Evolutionary conservation across 805 yeast genomes (phyloP), one percentile per base, ranked within the genome.

Genomic region (Wickerhamomyces pijperi): DNA sequence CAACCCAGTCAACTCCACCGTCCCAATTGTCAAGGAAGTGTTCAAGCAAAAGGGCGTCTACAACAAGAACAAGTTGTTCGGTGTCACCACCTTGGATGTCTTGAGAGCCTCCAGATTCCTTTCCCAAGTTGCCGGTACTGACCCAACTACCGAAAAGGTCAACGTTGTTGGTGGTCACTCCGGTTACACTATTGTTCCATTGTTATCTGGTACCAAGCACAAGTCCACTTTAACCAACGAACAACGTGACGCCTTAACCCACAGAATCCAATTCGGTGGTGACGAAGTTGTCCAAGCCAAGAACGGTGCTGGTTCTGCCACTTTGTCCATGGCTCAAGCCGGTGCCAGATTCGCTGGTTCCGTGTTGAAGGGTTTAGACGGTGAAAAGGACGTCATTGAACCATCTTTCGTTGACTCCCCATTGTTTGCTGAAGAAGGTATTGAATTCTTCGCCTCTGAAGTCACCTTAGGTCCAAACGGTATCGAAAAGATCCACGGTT

Each of bases 141-240:
- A 76, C 86, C 57, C 76, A 82, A 70, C 96, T 94, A 60, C 72
- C 50, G 94, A 83, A 72, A 68, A 64, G 50, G 84, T 87, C 49
- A 74, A 85, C 49, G 95, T 88, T 58, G 90, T 88, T 49, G 97
- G 97, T 63, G 97, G 97, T 55, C 97, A 87, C 78, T 85, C 95
- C 43, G 97, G 97, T 67, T 79, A 81, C 61, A 88, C 97, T 64
- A 87, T 87, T 65, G 94, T 87, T 45, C 97, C 97, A 59, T 70
- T 88, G 64, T 68, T 87, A 61, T 83, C 94, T 46, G 95, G 82
- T 70, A 72, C 92, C 51, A 72, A 66, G 65, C 85, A 82, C 72
- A 72, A 72, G 60, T 53, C 65, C 20, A 12, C 28, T 51, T 66
- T 82, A 60, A 67, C 75, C 53, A 76, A 73, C 50, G 90, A 82